phyloP scores from a whole-genome alignment of 2,329 filamentous ascomycete species.

The Venturia asperata region DNA sequence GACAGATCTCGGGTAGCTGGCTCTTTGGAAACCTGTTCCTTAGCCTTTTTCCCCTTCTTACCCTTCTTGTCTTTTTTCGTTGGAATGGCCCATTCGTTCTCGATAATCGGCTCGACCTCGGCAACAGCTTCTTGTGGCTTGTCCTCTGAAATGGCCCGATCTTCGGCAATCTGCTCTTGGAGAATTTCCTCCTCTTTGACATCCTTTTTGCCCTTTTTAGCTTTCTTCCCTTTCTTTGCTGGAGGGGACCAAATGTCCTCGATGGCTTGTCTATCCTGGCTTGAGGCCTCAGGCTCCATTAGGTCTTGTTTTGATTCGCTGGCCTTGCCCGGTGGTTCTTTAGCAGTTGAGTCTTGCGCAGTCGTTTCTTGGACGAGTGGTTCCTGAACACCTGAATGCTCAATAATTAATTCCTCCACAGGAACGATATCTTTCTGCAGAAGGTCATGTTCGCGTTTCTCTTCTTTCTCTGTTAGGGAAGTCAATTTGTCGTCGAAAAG shows the following conservation, averaged over 20 bases:
- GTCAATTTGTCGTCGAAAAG: background rate
- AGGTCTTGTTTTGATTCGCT: background rate
- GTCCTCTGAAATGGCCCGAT: background rate
- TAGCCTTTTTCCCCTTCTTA: background rate
- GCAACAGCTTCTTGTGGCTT: background rate
- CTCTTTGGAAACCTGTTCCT: conserved; percentile 5
- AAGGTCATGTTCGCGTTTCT: background rate
- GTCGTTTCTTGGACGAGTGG: background rate
- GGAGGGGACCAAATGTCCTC: background rate
- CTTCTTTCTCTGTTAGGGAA: background rate
- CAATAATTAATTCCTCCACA: too few species aligned
- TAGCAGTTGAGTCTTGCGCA: background rate
- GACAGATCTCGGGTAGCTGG: background rate
- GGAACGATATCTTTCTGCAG: too few species aligned
- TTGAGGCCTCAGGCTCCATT: background rate
- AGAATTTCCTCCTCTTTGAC: background rate
- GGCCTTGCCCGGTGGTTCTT: background rate
- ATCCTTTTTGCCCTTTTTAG: background rate
- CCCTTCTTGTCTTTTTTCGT: conserved; percentile 15
- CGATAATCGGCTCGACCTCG: background rate
- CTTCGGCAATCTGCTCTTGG: background rate
- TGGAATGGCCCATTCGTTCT: conserved; percentile 19
- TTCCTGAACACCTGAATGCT: too few species aligned
- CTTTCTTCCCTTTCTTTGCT: conserved; percentile 10
- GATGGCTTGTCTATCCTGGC: background rate